A percentile compares a stretch with the other conserved stretches of the same genome.
Evolutionary conservation across 495 filamentous ascomycete species (phyloP).

Genomic region (Penicillium manginii): DNA sequence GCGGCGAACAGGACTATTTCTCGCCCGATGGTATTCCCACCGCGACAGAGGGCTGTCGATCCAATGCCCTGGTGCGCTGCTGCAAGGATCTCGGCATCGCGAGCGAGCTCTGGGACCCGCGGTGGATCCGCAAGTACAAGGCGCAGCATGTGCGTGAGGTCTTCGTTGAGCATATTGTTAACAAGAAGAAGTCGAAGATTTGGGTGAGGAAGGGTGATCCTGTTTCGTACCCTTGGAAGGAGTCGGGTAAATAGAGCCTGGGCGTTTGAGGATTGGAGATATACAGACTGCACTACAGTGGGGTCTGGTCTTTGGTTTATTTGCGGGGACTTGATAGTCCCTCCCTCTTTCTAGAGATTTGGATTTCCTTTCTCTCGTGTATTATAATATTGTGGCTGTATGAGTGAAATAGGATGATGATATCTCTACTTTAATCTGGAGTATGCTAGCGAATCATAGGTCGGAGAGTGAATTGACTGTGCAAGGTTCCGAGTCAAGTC

Average conservation of each 20-base stretch:
- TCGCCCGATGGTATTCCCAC: slow-evolving; percentile 91
- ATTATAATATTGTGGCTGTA: slow-evolving; percentile 12
- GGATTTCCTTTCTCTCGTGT: slow-evolving; percentile 1
- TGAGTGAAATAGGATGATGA: background rate
- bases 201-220: slow-evolving; percentile 85
- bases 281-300: background rate
- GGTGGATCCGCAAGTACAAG: slow-evolving; percentile 79
- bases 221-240: slow-evolving; percentile 79
- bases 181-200: slow-evolving; percentile 86
- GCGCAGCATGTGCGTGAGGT: slow-evolving; percentile 72
- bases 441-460: background rate
- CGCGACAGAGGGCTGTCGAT: slow-evolving; percentile 95
- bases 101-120: slow-evolving; percentile 94
- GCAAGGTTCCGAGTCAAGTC: background rate
- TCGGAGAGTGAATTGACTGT: too few relatives aligned
- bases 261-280: background rate
- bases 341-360: background rate
- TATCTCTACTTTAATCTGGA: background rate
- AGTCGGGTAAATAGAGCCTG: slow-evolving; percentile 45
- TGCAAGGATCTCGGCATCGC: slow-evolving; percentile 98
- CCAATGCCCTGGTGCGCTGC: slow-evolving; percentile 93
- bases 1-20: slow-evolving; percentile 96
- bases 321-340: too few relatives aligned
- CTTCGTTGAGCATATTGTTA: slow-evolving; percentile 79
- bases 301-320: too few relatives aligned